Evolutionary conservation across 306 rosid species (phyloP).

Genomic region (Cyclanthera cordifolia): DNA sequence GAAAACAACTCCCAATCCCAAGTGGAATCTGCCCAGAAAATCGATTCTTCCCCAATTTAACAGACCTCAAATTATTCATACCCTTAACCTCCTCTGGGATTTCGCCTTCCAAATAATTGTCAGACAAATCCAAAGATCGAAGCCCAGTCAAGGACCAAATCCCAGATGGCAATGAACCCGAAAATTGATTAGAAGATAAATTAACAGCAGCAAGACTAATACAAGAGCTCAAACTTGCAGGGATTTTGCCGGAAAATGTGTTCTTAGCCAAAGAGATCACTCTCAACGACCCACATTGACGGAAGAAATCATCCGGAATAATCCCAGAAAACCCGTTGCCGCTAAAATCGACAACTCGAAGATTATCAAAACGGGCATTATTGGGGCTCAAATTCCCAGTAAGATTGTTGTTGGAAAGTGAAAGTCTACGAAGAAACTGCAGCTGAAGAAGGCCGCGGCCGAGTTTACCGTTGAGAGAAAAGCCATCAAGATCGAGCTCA

Average conservation of each 20-base stretch:
- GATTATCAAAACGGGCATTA: conserved; percentile 51
- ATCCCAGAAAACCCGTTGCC: conserved; percentile 57
- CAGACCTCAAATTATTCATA: conserved; percentile 52
- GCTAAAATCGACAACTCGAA: conserved; percentile 69
- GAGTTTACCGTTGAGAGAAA: conserved; percentile 63
- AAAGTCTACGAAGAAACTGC: conserved; percentile 55
- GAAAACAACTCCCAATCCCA: conserved; percentile 80
- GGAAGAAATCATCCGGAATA: conserved; percentile 57
- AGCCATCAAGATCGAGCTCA: conserved; percentile 72
- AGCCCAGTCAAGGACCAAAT: conserved; percentile 73
- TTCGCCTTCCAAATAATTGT: conserved; percentile 60
- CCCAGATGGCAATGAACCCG: conserved; percentile 52
- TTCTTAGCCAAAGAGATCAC: conserved; percentile 52
- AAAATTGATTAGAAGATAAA: conserved; percentile 59
- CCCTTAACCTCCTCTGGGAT: conserved; percentile 41
- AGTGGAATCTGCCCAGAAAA: conserved; percentile 57
- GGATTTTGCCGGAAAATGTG: conserved; percentile 56
- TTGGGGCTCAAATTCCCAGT: conserved; percentile 57
- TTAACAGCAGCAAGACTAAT: conserved; percentile 49
- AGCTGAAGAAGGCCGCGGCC: conserved; percentile 73
- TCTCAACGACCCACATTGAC: conserved; percentile 91
- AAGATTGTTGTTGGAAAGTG: conserved; percentile 64
- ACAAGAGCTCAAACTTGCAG: conserved; percentile 59
- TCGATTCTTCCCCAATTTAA: conserved; percentile 52
- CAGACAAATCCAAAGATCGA: conserved; percentile 66